Percentiles rank a stretch among this genome's conserved stretches.
Evolutionary conservation across 202 grass and related monocot species (phyloP).

Genomic region (Cymbopogon flexuosus): DNA sequence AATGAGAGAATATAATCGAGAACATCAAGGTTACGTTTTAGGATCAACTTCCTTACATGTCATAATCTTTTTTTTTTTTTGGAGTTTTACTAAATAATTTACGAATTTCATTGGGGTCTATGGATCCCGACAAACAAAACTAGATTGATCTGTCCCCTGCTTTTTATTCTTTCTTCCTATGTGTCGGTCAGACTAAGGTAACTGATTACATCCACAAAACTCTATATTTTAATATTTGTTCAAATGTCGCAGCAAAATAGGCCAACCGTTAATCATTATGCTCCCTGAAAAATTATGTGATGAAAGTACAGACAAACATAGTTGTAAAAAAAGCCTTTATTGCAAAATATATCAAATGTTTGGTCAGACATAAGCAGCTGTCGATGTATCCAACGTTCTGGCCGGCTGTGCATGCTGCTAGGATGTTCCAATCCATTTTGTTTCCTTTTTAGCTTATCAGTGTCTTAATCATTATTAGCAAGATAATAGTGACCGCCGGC

Average conservation of each 20-base stretch:
- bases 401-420: background rate
- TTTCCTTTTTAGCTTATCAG: background rate
- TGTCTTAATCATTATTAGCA: constrained; percentile 17
- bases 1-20: background rate
- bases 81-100: too few relatives aligned
- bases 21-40: too few relatives aligned
- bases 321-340: background rate
- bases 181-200: too few relatives aligned
- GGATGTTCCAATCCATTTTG: background rate
- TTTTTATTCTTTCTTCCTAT: too few relatives aligned
- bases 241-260: background rate
- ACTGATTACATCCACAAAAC: background rate
- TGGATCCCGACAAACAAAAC: too few relatives aligned
- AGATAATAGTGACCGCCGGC: background rate
- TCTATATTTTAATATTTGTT: background rate
- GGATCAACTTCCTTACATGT: too few relatives aligned
- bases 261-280: constrained; percentile 3
- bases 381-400: background rate
- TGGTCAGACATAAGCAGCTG: constrained; percentile 12
- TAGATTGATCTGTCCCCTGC: too few relatives aligned
- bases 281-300: background rate
- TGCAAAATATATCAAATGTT: constrained; percentile 1
- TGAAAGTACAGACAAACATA: background rate
- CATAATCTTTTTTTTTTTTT: too few relatives aligned
- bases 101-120: too few relatives aligned